Conservation (phyloP, 164 flowering plant genomes). For the Aristolochia fimbriata region DNA sequence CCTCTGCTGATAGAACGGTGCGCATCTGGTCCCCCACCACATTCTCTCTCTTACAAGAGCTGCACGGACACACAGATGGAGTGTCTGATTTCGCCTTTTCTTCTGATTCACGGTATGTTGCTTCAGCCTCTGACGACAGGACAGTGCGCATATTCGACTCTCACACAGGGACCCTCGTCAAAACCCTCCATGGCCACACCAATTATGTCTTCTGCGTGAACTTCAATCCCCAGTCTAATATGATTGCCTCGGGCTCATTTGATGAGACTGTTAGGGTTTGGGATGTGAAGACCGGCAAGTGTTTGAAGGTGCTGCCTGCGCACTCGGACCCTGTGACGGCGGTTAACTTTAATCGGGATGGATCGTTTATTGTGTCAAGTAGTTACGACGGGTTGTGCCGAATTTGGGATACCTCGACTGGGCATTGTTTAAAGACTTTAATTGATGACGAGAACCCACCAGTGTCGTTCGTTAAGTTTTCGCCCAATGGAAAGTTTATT, state of each 20-base stretch:
- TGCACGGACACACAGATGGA: constrained; percentile 64
- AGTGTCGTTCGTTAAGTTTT: constrained; percentile 76
- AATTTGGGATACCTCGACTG: constrained; percentile 92
- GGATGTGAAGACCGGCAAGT: constrained; percentile 89
- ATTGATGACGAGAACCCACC: constrained; percentile 98
- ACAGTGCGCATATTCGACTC: constrained; percentile 79
- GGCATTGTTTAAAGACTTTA: constrained; percentile 93
- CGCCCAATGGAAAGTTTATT: constrained; percentile 91
- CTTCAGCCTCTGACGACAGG: constrained; percentile 88
- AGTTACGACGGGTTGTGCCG: constrained; percentile 92
- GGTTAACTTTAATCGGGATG: constrained; percentile 65
- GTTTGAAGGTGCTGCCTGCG: constrained; percentile 85
- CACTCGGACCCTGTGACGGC: constrained; percentile 95
- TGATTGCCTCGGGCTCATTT: constrained; percentile 79
- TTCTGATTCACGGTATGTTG: constrained; percentile 60
- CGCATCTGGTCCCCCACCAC: constrained; percentile 35
- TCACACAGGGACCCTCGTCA: constrained; percentile 36
- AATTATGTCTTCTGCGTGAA: constrained; percentile 87
- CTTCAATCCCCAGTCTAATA: constrained; percentile 85
- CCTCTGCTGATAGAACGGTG: constrained; percentile 87
- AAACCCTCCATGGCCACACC: constrained; percentile 79
- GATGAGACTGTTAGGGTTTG: constrained; percentile 97
- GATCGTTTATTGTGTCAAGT: constrained; percentile 68
- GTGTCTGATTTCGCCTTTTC: constrained; percentile 91
- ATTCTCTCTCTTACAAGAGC: constrained; percentile 32